These are phyloP conservation scores for Xylaria hypoxylon DNA, from an alignment of 2,329 filamentous ascomycete genomes.

Conservation along the genomic window DNA sequence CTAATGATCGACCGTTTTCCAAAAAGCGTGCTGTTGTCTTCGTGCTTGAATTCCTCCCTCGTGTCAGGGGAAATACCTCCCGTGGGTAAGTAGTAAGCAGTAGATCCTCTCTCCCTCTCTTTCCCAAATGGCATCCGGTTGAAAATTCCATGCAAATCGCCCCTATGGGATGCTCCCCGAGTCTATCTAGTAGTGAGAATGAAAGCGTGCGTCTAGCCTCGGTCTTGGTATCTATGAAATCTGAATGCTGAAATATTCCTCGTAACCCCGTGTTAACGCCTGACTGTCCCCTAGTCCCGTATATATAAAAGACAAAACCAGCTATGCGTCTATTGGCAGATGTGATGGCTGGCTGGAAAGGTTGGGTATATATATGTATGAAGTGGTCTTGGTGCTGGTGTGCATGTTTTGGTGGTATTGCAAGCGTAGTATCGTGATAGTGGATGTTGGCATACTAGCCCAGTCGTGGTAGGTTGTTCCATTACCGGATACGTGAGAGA, in stretches of 20 bases:
- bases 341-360: slow-evolving; percentile 5
- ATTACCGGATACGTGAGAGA: slow-evolving; percentile 33
- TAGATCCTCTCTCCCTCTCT: neutral
- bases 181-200: slow-evolving; percentile 31
- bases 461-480: neutral
- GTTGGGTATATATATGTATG: slow-evolving; percentile 28
- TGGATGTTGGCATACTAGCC: slow-evolving; percentile 4
- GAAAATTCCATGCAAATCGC: slow-evolving; percentile 23
- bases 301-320: slow-evolving; percentile 21
- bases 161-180: slow-evolving; percentile 31
- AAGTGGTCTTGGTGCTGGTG: slow-evolving; percentile 3
- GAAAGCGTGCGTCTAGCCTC: slow-evolving; percentile 30
- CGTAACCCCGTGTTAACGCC: slow-evolving; percentile 33
- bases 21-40: neutral
- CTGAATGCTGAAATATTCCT: neutral
- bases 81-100: neutral
- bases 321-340: slow-evolving; percentile 10
- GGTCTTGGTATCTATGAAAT: slow-evolving; percentile 32
- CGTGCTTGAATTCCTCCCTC: slow-evolving; percentile 4
- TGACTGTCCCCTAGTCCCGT: neutral
- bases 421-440: neutral
- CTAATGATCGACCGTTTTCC: slow-evolving; percentile 1
- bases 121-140: slow-evolving; percentile 3
- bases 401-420: neutral
- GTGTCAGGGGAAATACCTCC: neutral